Conservation (phyloP, 768 basidiomycete species). For the Lenzites betulinus region DNA sequence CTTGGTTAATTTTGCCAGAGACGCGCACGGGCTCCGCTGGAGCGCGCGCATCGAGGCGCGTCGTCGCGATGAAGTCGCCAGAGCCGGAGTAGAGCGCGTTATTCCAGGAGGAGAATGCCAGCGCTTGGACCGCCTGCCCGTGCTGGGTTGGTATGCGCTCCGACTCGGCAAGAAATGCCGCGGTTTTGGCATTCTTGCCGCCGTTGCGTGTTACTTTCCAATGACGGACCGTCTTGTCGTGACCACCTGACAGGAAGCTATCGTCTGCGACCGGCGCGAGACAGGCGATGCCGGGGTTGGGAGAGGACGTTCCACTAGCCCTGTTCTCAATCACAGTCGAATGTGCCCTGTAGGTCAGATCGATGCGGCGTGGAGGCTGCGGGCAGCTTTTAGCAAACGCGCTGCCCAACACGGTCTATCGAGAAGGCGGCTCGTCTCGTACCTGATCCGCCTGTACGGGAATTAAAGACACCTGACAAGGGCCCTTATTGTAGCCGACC, state of each 20-base stretch:
- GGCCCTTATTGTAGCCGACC: conserved; percentile 44
- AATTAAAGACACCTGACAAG: conserved; percentile 45
- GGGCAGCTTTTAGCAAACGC: conserved; percentile 6
- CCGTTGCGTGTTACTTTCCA: conserved; percentile 37
- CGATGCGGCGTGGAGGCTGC: conserved; percentile 22
- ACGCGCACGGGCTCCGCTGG: conserved; percentile 34
- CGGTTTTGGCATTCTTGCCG: not conserved
- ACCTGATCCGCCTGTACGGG: conserved; percentile 33
- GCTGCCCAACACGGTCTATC: not conserved
- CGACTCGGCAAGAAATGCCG: conserved; percentile 27
- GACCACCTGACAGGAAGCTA: conserved; percentile 51
- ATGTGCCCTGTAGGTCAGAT: conserved; percentile 27
- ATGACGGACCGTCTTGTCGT: conserved; percentile 45
- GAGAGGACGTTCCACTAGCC: conserved; percentile 16
- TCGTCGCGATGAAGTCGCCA: conserved; percentile 37
- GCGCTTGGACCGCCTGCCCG: conserved; percentile 36
- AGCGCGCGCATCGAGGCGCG: conserved; percentile 41
- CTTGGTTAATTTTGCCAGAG: conserved; percentile 43
- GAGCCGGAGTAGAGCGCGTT: conserved; percentile 39
- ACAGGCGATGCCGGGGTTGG: conserved; percentile 41
- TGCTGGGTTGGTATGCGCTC: conserved; percentile 33
- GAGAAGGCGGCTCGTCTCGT: not conserved
- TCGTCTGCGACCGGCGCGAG: conserved; percentile 41
- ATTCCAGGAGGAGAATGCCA: conserved; percentile 42
- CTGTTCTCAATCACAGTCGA: conserved; percentile 32